Evolutionary conservation across 73 alveolate species (phyloP).

Genomic region (Paramecium sexaurelia): DNA sequence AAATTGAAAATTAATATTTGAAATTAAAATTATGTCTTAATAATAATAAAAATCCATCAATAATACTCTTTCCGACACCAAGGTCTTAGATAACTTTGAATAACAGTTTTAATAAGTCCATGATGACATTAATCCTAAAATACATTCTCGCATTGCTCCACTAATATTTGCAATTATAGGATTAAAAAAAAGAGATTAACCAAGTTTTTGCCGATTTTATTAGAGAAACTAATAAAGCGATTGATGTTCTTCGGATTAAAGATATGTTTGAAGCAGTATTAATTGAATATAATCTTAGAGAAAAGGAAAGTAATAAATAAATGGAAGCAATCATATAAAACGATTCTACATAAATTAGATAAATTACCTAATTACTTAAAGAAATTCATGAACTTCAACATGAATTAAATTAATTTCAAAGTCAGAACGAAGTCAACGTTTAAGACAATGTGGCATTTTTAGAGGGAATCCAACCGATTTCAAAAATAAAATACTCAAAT

Average conservation of each 20-base stretch:
- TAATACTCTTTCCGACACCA: constrained; percentile 36
- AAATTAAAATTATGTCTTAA: constrained; percentile 16
- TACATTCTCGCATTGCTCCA: constrained; percentile 31
- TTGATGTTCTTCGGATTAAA: not conserved
- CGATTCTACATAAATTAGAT: not conserved
- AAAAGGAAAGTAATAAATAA: not conserved
- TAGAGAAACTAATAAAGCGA: not conserved
- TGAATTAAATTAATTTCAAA: not conserved
- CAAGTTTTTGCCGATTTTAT: constrained; percentile 8
- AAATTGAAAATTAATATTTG: not conserved
- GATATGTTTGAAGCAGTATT: constrained; percentile 46
- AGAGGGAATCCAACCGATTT: constrained; percentile 51
- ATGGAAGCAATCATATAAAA: not conserved
- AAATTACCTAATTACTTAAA: not conserved
- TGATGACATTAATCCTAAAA: constrained; percentile 50
- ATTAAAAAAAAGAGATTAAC: not conserved
- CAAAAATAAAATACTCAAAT: not conserved
- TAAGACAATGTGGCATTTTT: constrained; percentile 25
- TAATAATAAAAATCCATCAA: constrained; percentile 29
- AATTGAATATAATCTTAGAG: constrained; percentile 26
- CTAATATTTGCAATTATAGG: constrained; percentile 31
- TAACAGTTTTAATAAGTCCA: not conserved
- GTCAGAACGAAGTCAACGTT: constrained; percentile 6
- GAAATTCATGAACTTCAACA: not conserved
- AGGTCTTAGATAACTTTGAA: constrained; percentile 43